Evolutionary conservation across 2,329 filamentous ascomycete species (phyloP).

Genomic region (Cercospora zeae-maydis): DNA sequence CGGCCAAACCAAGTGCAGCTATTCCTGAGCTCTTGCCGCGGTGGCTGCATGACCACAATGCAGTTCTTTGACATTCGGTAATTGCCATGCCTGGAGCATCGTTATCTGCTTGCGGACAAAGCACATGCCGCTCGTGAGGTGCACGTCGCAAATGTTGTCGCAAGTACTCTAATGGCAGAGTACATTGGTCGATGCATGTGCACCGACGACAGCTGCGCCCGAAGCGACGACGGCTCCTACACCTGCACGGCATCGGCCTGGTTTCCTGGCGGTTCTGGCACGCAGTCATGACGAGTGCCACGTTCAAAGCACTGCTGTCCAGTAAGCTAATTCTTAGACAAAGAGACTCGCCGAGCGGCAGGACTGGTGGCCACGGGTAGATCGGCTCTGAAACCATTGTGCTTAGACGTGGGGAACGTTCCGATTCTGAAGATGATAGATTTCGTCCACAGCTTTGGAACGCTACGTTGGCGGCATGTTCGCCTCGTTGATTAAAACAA

Average conservation of each 20-base stretch:
- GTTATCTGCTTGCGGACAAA: slow-evolving; percentile 29
- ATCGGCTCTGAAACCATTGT: slow-evolving; percentile 5
- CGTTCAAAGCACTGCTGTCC: not conserved
- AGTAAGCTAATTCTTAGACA: not conserved
- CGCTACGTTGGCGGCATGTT: slow-evolving; percentile 1
- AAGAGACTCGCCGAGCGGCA: not conserved
- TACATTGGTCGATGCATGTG: not conserved
- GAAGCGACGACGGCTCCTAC: not conserved
- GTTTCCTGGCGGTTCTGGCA: not conserved
- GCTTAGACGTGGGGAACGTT: not conserved
- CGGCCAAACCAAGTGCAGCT: slow-evolving; percentile 19
- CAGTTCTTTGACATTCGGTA: slow-evolving; percentile 25
- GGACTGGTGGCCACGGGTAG: not conserved
- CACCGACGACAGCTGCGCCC: not conserved
- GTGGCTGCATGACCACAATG: slow-evolving; percentile 27
- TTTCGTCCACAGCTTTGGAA: slow-evolving; percentile 3
- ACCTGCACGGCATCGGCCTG: not conserved
- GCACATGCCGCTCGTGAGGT: slow-evolving; percentile 9
- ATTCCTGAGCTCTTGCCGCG: slow-evolving; percentile 19
- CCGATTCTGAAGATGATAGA: slow-evolving; percentile 10
- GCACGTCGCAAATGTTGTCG: not conserved
- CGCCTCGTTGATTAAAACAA: not conserved
- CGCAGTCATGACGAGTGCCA: not conserved
- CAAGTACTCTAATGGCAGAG: not conserved
- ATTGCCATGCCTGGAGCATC: slow-evolving; percentile 22